A percentile compares a stretch with the other conserved stretches of the same genome.
phyloP scores from a whole-genome alignment of 192 early-diverging fungal species.

The Radiomyces spectabilis region DNA sequence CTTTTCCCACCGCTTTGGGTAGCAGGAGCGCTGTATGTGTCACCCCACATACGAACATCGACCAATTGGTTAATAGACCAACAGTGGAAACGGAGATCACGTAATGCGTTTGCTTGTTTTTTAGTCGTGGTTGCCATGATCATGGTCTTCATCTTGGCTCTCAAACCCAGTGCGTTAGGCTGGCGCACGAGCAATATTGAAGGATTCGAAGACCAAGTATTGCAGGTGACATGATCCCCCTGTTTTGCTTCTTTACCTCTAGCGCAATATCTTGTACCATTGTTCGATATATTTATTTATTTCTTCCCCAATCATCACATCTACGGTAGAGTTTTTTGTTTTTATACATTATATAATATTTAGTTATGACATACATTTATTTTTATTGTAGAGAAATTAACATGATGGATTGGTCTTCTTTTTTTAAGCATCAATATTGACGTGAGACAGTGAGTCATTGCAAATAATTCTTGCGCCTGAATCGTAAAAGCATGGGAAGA shows the following conservation, averaged over 20 bases:
- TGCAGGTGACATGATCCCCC: neutral
- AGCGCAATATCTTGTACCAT: neutral
- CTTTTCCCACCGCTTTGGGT: conserved; percentile 15
- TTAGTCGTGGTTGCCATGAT: neutral
- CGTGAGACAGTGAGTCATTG: neutral
- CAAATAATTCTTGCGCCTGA: conserved; percentile 2
- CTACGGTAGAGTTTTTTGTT: neutral
- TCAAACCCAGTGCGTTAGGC: neutral
- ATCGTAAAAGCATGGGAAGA: conserved; percentile 10
- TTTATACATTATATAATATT: neutral
- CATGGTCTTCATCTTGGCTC: neutral
- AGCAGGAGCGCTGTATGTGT: neutral
- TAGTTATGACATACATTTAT: neutral
- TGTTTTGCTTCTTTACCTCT: neutral
- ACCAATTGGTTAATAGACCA: neutral
- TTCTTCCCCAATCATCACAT: neutral
- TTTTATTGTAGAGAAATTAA: too few species aligned
- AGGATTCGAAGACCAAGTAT: neutral
- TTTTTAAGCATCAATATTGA: neutral
- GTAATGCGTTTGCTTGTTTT: conserved; percentile 2
- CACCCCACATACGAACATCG: neutral
- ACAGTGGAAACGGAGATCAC: conserved; percentile 5
- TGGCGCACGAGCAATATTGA: neutral
- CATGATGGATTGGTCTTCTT: too few species aligned
- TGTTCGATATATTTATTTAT: neutral